Evolutionary conservation across 1,139 yeast genomes (phyloP).

Genomic region (Geotrichum restrictum): DNA sequence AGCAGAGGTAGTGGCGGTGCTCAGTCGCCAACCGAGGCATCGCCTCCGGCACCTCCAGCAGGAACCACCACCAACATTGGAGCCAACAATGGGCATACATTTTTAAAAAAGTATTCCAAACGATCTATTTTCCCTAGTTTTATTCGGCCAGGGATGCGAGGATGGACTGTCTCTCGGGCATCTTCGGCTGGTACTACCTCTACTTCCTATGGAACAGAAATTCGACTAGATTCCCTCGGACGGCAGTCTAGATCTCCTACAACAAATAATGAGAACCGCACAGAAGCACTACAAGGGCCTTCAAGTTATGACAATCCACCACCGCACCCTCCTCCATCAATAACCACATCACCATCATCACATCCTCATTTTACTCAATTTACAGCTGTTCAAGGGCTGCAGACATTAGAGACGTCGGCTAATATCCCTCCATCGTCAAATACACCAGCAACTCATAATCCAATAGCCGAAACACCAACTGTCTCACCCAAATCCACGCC

Average conservation of each 20-base stretch:
- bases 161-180: constrained; percentile 20
- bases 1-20: neutral
- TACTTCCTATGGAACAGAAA: constrained; percentile 20
- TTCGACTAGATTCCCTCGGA: constrained; percentile 6
- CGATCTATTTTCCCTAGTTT: constrained; percentile 13
- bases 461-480: neutral
- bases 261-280: constrained; percentile 2
- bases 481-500: constrained; percentile 4
- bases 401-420: constrained; percentile 13
- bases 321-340: neutral
- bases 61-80: too few species aligned
- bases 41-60: too few species aligned
- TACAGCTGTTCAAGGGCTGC: too few species aligned
- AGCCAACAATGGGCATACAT: neutral
- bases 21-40: neutral
- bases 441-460: constrained; percentile 6
- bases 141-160: constrained; percentile 1
- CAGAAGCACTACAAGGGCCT: neutral
- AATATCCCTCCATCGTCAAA: neutral
- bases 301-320: constrained; percentile 4
- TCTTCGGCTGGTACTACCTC: constrained; percentile 15
- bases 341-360: constrained; percentile 2
- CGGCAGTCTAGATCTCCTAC: constrained; percentile 4
- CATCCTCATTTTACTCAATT: neutral
- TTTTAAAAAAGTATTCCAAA: constrained; percentile 11